Conservation (phyloP, 805 yeast genomes). For the Saccharomycopsis amapae region DNA sequence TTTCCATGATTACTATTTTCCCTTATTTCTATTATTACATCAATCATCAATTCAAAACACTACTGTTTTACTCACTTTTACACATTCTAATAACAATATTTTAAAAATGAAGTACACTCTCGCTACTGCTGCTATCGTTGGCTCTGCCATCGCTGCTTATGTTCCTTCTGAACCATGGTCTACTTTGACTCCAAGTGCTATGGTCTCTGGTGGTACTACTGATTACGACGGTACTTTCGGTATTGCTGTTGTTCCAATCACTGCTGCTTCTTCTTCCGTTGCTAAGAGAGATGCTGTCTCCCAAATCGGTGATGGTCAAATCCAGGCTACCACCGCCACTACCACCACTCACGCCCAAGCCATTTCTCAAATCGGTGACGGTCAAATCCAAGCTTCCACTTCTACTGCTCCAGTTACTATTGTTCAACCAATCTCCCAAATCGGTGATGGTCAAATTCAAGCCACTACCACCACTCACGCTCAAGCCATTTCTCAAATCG, state of each 20-base stretch:
- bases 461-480: constrained; percentile 27
- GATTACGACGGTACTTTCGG: constrained; percentile 55
- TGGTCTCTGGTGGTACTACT: constrained; percentile 47
- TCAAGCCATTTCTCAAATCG: constrained; percentile 35
- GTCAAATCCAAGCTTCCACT: constrained; percentile 39
- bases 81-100: too few relatives aligned
- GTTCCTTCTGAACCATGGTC: constrained; percentile 54
- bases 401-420: constrained; percentile 24
- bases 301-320: constrained; percentile 27
- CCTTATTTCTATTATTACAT: too few relatives aligned
- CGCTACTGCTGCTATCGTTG: constrained; percentile 37
- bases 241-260: constrained; percentile 53
- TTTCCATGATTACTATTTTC: too few relatives aligned
- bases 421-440: constrained; percentile 30
- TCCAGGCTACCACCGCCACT: constrained; percentile 33
- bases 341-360: constrained; percentile 32
- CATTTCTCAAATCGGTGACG: constrained; percentile 39
- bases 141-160: constrained; percentile 51
- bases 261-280: constrained; percentile 29
- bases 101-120: constrained; percentile 1
- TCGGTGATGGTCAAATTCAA: constrained; percentile 36
- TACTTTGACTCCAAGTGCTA: constrained; percentile 58
- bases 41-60: too few relatives aligned
- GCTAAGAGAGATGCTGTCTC: constrained; percentile 25
- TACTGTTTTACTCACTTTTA: too few relatives aligned